Conservation (phyloP, 352 stramenopile species). For the Globisporangium radiosum region DNA sequence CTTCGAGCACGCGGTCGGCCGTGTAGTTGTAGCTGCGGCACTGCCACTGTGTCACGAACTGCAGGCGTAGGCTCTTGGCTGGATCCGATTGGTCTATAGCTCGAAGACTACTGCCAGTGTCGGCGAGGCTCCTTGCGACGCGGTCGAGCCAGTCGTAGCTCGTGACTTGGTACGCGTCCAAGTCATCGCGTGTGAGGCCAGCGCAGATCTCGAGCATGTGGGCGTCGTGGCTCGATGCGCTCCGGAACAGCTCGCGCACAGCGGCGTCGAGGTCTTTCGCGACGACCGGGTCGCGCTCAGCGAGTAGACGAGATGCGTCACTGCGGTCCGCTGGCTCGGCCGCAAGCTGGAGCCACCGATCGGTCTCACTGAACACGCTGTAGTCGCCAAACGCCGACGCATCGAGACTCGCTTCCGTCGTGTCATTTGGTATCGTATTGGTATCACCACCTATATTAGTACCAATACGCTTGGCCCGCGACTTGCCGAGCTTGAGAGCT, state of each 20-base stretch:
- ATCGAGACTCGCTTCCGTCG: slow-evolving; percentile 8
- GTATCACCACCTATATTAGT: too few relatives aligned
- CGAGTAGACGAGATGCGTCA: slow-evolving; percentile 26
- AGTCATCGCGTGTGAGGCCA: slow-evolving; percentile 25
- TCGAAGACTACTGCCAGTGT: slow-evolving; percentile 11
- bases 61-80: slow-evolving; percentile 18
- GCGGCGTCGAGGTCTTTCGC: slow-evolving; percentile 31
- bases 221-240: slow-evolving; percentile 36
- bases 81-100: background rate
- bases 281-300: slow-evolving; percentile 28
- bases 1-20: slow-evolving; percentile 42
- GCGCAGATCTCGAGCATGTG: slow-evolving; percentile 47
- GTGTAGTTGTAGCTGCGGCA: slow-evolving; percentile 58
- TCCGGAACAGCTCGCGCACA: slow-evolving; percentile 29
- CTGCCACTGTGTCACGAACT: slow-evolving; percentile 47
- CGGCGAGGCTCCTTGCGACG: slow-evolving; percentile 33
- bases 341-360: slow-evolving; percentile 23
- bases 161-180: slow-evolving; percentile 41
- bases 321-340: slow-evolving; percentile 23
- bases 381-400: slow-evolving; percentile 12
- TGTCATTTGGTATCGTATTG: background rate
- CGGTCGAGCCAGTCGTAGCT: slow-evolving; percentile 58
- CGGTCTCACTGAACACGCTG: slow-evolving; percentile 15
- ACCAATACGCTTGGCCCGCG: background rate
- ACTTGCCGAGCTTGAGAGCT: slow-evolving; percentile 18